Conservation (phyloP, 2,329 filamentous ascomycete species). For the Calonectria honghensis region DNA sequence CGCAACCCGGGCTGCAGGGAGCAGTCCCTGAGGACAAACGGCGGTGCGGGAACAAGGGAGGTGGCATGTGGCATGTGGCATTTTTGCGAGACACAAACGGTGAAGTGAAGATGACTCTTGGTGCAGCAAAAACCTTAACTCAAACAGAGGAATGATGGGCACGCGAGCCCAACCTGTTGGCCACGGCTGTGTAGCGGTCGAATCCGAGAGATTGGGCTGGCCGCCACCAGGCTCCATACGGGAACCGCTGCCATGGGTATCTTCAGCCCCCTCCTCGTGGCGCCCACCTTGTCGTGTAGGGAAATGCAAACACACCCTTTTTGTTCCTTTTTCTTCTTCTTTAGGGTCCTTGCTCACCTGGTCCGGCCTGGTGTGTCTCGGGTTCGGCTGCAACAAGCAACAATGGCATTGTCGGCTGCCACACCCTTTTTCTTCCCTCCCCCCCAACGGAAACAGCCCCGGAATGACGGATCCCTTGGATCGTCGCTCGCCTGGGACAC, state of each 20-base stretch:
- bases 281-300: not conserved
- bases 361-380: not conserved
- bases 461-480: slow-evolving; percentile 4
- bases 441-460: slow-evolving; percentile 9
- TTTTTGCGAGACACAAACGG: not conserved
- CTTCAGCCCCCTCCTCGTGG: slow-evolving; percentile 1
- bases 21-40: not conserved
- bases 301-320: not conserved
- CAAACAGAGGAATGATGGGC: not conserved
- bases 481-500: slow-evolving; percentile 6
- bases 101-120: too few species aligned
- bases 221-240: not conserved
- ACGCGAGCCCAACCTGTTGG: slow-evolving; percentile 4
- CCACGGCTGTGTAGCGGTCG: slow-evolving; percentile 15
- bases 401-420: slow-evolving; percentile 13
- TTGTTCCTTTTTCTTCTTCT: not conserved
- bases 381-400: not conserved
- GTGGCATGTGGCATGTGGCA: slow-evolving; percentile 6
- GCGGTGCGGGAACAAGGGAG: not conserved
- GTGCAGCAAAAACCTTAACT: not conserved
- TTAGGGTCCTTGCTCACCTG: not conserved
- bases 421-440: not conserved
- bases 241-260: not conserved
- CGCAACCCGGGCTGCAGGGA: slow-evolving; percentile 6
- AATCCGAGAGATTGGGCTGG: slow-evolving; percentile 26